These are phyloP conservation scores for Eucalyptus tenuipes DNA, from an alignment of 345 rosid species.

Conservation along the genomic window DNA sequence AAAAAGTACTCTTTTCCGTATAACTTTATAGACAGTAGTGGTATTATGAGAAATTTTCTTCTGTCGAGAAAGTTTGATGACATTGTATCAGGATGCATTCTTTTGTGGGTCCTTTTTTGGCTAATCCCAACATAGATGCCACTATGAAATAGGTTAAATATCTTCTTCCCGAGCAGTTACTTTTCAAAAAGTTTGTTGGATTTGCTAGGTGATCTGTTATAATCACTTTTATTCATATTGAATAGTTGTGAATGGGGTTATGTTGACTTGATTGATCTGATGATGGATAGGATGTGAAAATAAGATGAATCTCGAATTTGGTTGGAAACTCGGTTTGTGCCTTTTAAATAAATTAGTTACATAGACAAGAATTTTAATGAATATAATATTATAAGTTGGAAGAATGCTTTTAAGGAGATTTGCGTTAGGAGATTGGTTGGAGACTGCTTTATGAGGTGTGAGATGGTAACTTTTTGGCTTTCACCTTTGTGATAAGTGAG, in stretches of 20 bases:
- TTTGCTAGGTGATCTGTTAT: background rate
- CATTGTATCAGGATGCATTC: background rate
- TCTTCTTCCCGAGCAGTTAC: background rate
- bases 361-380: background rate
- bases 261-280: background rate
- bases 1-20: background rate
- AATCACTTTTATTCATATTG: background rate
- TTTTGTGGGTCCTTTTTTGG: background rate
- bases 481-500: background rate
- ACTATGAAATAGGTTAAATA: background rate
- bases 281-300: background rate
- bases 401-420: background rate
- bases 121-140: background rate
- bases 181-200: background rate
- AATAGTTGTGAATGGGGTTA: background rate
- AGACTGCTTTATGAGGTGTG: background rate
- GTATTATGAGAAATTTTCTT: background rate
- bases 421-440: background rate
- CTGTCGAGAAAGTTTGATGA: background rate
- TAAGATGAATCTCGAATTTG: background rate
- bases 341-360: background rate
- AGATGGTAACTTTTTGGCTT: background rate
- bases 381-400: background rate
- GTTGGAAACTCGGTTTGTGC: background rate
- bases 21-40: background rate